Evolutionary conservation across 768 basidiomycete genomes (phyloP), one percentile per base, ranked within the genome.

Genomic region (Strobilomyces dryophilus): DNA sequence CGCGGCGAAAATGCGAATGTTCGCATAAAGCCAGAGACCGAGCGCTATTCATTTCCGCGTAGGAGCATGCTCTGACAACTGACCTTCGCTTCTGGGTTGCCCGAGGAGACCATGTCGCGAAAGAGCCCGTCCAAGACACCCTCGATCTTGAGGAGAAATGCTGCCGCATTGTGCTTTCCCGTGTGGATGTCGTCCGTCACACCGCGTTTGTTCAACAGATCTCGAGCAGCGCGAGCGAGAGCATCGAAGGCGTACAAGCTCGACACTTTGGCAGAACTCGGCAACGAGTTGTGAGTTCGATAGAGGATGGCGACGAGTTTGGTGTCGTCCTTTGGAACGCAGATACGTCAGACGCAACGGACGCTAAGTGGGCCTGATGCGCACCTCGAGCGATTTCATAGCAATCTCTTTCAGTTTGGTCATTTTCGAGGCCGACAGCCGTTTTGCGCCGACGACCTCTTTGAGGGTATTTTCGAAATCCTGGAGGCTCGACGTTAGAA

Each of bases 161-260:
- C 87, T 7, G 89, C 89, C 60, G 79, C 79, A 62, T 89, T 89
- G 58, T 88, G 87, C 56, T 78, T 79, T 47, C 70, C 71, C 36
- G 79, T 72, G 52, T 77, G 78, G 45, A 77, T 60, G 61, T 87
- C 82, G 58, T 76, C 80, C 57, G 79, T 74, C 26, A 83, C 65
- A 47, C 77, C 75, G 48, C 81, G 79, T 68, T 93, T 94, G 62
- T 74, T 83, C 42, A 76, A 82, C 44, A 83, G 77, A 53, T 76
- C 75, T 54, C 84, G 79, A 18, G 92, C 92, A 17, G 87, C 93
- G 53, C 95, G 85, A 40, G 92, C 82, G 55, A 99, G 78, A 18
- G 95, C 90, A 72, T 99, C 95, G 66, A 99, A 91, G 37, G 87
- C 84, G 71, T 98, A 99, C 46, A 99, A 77, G 72, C 92, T 93